A percentile compares a stretch with the other conserved stretches of the same genome.
Evolutionary conservation across 2,329 filamentous ascomycete species (phyloP).

Genomic region (Pyrenophora teres): DNA sequence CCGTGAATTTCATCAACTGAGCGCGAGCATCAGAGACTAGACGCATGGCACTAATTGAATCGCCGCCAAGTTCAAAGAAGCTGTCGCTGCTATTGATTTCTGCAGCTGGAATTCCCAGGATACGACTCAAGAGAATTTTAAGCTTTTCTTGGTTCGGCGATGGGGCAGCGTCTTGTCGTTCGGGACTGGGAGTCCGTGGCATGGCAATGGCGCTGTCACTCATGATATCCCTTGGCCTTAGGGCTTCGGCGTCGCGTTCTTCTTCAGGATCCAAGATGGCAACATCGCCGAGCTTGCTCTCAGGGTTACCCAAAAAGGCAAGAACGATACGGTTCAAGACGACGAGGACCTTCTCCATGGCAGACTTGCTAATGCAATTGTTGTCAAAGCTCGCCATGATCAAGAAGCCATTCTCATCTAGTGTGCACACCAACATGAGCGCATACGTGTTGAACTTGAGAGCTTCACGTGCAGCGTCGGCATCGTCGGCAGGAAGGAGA

Average conservation of each 20-base stretch:
- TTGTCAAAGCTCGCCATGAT: constrained; percentile 70
- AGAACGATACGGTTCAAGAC: constrained; percentile 59
- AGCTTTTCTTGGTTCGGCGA: constrained; percentile 38
- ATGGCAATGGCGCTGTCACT: constrained; percentile 28
- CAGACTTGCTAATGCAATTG: constrained; percentile 57
- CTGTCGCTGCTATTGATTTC: constrained; percentile 48
- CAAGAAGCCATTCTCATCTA: constrained; percentile 61
- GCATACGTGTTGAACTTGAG: constrained; percentile 63
- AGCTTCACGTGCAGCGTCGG: constrained; percentile 63
- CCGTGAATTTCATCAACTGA: constrained; percentile 46
- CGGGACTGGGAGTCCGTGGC: constrained; percentile 12
- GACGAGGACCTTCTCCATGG: constrained; percentile 59
- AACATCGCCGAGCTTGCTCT: constrained; percentile 37
- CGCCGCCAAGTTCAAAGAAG: constrained; percentile 55
- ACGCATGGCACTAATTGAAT: constrained; percentile 54
- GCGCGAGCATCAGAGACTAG: constrained; percentile 48
- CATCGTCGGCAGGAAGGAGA: constrained; percentile 61
- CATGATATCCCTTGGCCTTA: constrained; percentile 31
- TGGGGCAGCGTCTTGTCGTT: not conserved
- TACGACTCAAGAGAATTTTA: constrained; percentile 27
- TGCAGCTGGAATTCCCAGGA: constrained; percentile 33
- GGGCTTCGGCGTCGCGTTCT: constrained; percentile 29
- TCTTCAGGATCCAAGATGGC: constrained; percentile 38
- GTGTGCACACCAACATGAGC: constrained; percentile 68
- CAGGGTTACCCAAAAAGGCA: constrained; percentile 53